phyloP scores from a whole-genome alignment of 441 rosid species.

The Populus hybrid region DNA sequence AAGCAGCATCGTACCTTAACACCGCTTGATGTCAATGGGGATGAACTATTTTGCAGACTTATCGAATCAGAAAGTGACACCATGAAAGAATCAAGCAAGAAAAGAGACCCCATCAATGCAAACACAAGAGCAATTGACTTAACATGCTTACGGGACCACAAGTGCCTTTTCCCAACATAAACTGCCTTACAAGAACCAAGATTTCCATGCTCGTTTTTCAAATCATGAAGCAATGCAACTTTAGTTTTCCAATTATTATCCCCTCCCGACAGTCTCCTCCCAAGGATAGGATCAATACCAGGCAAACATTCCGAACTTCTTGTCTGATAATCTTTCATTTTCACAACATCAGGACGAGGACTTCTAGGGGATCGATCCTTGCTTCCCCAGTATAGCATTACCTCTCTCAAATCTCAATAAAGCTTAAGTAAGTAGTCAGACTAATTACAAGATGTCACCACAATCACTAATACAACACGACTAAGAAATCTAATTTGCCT shows the following conservation, averaged over 20 bases:
- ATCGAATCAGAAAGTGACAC: conserved; percentile 57
- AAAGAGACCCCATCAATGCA: conserved; percentile 41
- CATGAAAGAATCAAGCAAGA: conserved; percentile 63
- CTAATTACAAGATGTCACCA: neutral
- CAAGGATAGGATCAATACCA: conserved; percentile 47
- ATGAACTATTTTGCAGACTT: conserved; percentile 36
- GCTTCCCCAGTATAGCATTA: conserved; percentile 44
- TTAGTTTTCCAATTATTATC: conserved; percentile 41
- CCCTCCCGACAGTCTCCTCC: conserved; percentile 51
- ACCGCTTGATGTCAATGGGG: conserved; percentile 23
- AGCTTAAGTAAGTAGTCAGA: conserved; percentile 6
- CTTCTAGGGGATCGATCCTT: conserved; percentile 44
- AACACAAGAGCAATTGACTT: conserved; percentile 45
- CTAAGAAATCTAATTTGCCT: neutral
- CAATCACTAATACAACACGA: neutral
- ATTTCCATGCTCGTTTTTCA: conserved; percentile 48
- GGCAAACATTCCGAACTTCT: conserved; percentile 41
- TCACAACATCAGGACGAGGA: conserved; percentile 30
- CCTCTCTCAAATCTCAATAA: conserved; percentile 5
- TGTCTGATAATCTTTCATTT: conserved; percentile 23
- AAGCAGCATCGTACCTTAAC: conserved; percentile 42
- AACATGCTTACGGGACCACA: conserved; percentile 50
- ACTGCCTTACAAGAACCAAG: conserved; percentile 39
- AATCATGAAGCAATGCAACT: conserved; percentile 34
- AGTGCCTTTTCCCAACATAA: conserved; percentile 44